These are phyloP conservation scores for Tephrocybe sp. DNA, from an alignment of 768 basidiomycete genomes.

Conservation along the genomic window DNA sequence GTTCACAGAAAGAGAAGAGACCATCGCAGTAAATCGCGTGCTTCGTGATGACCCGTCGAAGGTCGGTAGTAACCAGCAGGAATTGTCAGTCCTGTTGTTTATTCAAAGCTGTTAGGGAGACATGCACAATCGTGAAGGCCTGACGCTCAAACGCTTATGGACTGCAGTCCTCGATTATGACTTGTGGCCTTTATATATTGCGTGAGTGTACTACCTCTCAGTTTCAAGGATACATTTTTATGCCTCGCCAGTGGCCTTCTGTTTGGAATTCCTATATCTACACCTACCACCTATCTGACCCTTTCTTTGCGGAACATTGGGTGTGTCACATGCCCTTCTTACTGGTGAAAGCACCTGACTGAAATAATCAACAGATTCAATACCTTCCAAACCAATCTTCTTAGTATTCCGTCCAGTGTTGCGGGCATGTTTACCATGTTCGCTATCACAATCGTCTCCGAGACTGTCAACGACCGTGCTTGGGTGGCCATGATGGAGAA, in stretches of 20 bases:
- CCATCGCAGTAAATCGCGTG: constrained; percentile 60
- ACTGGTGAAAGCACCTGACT: neutral
- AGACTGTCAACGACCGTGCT: constrained; percentile 52
- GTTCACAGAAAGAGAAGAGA: constrained; percentile 63
- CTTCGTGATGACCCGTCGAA: constrained; percentile 65
- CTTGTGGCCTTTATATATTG: constrained; percentile 65
- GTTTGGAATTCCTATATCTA: constrained; percentile 48
- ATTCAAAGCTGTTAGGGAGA: constrained; percentile 39
- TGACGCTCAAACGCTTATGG: constrained; percentile 51
- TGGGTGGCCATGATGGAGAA: constrained; percentile 53
- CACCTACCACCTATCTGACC: constrained; percentile 58
- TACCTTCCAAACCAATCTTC: constrained; percentile 60
- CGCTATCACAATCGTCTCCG: constrained; percentile 47
- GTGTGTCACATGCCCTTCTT: constrained; percentile 22
- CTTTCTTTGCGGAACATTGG: constrained; percentile 57
- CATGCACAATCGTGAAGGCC: constrained; percentile 71
- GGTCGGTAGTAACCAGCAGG: constrained; percentile 21
- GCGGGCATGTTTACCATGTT: constrained; percentile 55
- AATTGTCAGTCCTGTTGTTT: neutral
- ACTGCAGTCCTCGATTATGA: constrained; percentile 59
- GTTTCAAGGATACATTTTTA: too few species aligned
- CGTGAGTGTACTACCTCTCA: constrained; percentile 29
- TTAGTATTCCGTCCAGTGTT: constrained; percentile 57
- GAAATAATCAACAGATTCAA: too few species aligned
- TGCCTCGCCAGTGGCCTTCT: constrained; percentile 47